Conservation (phyloP, 495 filamentous ascomycete species). For the Achaetomiella virescens region DNA sequence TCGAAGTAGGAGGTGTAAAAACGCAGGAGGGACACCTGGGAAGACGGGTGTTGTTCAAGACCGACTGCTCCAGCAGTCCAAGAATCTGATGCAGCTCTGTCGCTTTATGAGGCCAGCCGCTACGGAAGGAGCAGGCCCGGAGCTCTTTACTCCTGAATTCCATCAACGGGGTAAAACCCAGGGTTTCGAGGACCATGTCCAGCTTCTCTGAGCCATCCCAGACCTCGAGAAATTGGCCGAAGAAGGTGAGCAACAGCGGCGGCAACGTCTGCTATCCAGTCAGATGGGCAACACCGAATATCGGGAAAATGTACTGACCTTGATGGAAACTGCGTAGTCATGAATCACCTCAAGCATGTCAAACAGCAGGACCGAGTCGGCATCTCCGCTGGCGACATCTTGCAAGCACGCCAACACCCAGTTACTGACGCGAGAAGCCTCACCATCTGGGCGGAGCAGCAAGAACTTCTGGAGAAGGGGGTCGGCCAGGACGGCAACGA, state of each 20-base stretch:
- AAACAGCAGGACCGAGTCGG: constrained; percentile 42
- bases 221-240: constrained; percentile 51
- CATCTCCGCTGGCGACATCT: constrained; percentile 51
- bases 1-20: constrained; percentile 68
- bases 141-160: constrained; percentile 47
- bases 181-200: constrained; percentile 56
- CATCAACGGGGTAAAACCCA: constrained; percentile 56
- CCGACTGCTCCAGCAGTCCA: constrained; percentile 49
- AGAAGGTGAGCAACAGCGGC: constrained; percentile 54
- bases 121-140: not conserved
- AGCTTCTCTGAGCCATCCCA: constrained; percentile 64
- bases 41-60: constrained; percentile 48
- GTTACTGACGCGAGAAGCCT: constrained; percentile 54
- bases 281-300: not conserved
- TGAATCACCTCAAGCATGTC: constrained; percentile 54
- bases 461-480: constrained; percentile 73
- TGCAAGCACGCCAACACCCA: constrained; percentile 58
- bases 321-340: constrained; percentile 56
- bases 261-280: constrained; percentile 49
- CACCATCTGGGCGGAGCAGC: constrained; percentile 54
- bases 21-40: constrained; percentile 51
- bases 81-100: constrained; percentile 52
- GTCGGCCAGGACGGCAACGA: constrained; percentile 70
- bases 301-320: constrained; percentile 41
- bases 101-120: constrained; percentile 1